These are phyloP conservation scores for Skeletonema grethae DNA, from an alignment of 108 stramenopile species.

Conservation along the genomic window DNA sequence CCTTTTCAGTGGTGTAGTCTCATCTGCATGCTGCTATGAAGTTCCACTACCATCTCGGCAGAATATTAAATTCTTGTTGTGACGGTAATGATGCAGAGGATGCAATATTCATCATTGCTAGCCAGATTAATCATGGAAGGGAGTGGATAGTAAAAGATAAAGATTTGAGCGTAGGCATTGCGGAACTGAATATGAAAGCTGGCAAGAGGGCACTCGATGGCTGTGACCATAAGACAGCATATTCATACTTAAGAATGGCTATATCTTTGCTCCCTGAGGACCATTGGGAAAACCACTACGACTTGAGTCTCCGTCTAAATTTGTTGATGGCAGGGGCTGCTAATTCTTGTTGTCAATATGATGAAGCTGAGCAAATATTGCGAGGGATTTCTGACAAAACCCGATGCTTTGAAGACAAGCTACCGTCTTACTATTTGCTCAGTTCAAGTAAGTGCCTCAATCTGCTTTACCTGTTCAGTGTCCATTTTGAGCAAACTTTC, in stretches of 20 bases:
- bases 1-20: too few relatives aligned
- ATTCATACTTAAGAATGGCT: background rate
- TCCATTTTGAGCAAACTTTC: too few relatives aligned
- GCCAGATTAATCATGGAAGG: constrained; percentile 6
- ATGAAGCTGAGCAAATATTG: background rate
- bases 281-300: constrained; percentile 3
- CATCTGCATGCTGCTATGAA: background rate
- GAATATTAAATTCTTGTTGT: background rate
- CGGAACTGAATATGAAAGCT: constrained; percentile 28
- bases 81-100: background rate
- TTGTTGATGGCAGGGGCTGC: background rate
- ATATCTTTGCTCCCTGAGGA: background rate
- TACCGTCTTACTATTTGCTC: background rate
- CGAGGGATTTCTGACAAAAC: background rate
- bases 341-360: background rate
- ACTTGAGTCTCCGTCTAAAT: constrained; percentile 11
- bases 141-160: background rate
- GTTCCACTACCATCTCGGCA: constrained; percentile 7
- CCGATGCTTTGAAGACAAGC: background rate
- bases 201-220: constrained; percentile 21
- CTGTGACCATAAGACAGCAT: background rate
- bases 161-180: background rate
- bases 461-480: too few relatives aligned
- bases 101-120: background rate
- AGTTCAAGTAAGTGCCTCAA: background rate